Base-by-base conservation (phyloP, 345 rosid species). In the Corymbia maculata region DNA sequence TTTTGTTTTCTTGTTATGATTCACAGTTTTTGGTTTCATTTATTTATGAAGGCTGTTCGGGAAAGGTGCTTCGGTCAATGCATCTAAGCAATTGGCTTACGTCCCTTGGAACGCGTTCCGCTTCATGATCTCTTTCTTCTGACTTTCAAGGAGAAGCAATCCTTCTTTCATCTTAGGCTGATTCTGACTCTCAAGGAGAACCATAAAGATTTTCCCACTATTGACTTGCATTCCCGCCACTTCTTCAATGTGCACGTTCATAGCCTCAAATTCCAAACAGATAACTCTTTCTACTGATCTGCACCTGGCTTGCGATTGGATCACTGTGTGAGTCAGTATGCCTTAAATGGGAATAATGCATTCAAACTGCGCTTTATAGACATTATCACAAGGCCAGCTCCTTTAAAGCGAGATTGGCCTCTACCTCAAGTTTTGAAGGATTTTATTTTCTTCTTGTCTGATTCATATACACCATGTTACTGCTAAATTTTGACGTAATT, bases 1-100 rank as follows among this genome's bases (percentile, higher is more conserved):
- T 70, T 55, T 15, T 21, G 50, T 70, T 22, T 24, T 84, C 13
- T 13, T 42, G 6, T 59, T 45, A 24, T 53, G 89, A 45, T 9
- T 87, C 19, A 42, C 85, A 7, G 44, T 57, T 84, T 32, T 45
- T 59, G 24, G 7, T 24, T 47, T 61, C 22, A n/a, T 52, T 32
- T 87, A 64, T 55, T 59, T 36, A 61, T 88, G 86, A 93, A 96
- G 99, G 95, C 98, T 30, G 90, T 98, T 8, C 88, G 95, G 85
- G 93, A 86, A 28, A 96, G 96, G 89, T 95, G 98, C 89, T 98
- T 90, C 86, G 53, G 90, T 53, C 3, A 85, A 88, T 14, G 86
- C 26, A 84, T 85, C 82, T 68, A 91, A 42, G 49, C 88, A 86
- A 75, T 88, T 86, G 52, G 92, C 88, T 42, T 90, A 52, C 59